Evolutionary conservation across 371 early-diverging fungal species (phyloP), one percentile per base, ranked within the genome.

Genomic region (Apophysomyces variabilis): DNA sequence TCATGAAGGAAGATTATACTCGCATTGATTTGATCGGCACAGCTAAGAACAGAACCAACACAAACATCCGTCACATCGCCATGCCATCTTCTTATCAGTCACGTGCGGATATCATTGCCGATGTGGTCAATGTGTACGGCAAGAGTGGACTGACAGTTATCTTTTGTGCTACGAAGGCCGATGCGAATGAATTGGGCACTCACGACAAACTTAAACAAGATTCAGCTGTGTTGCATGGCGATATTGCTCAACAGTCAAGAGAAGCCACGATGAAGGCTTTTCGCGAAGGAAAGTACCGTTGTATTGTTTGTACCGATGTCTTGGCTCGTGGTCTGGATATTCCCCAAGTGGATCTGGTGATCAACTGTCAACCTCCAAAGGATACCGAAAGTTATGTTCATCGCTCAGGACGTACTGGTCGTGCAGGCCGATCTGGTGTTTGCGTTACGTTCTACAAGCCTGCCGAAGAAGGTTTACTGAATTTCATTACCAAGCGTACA

Each of bases 281-380:
- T 84, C 88, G 94, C 69, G 90, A 92, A 71, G 94, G 93, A 66
- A 90, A 89, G 61, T 89, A 92, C 78, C 88, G 82, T 58, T 91
- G 95, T 70, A 90, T 97, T 71, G 86, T 95, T 39, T 92, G 94
- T 77, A 98, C 97, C 5, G 97, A 98, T 77, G 97, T 99, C 6
- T 89, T 93, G 38, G 96, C 97, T 14, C 92, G 99, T 82, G 99
- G 99, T 72, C 87, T 99, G 50, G 99, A 99, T 86, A 98, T 99
- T 71, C 96, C 97, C 43, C 90, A 95, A 78, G 96, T 98, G 43
- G 98, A 98, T 80, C 79, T 96, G 45, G 97, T 99, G 54, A 94
- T 99, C 85, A 97, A 99, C 85, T 94, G 92, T 70, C 96, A 98
- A 73, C 94, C 98, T 38, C 98, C 99, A 62, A 85, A 88, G 69